Base-by-base conservation (phyloP, 2,329 filamentous ascomycete genomes). In the Chrysoporthe austroafricana region DNA sequence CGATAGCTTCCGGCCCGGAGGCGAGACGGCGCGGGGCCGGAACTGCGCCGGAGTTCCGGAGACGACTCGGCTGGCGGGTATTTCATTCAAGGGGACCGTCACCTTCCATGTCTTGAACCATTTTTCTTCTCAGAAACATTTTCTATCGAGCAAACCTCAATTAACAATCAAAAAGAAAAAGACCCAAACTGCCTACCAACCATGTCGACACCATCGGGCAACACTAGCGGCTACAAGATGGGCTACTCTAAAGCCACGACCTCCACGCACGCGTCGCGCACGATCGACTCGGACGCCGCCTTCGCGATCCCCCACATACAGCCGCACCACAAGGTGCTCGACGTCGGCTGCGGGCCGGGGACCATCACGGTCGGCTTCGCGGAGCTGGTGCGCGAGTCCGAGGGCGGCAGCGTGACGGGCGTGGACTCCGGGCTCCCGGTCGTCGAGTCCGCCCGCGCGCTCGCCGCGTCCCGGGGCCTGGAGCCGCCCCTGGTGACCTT, bases 281-380 rank as follows among this genome's bases (percentile, higher is more conserved):
- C 67, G 3, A 61, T 69, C 18, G 32, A 66, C 39, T 46, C 59
- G 6, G 67, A 69, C 18, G 67, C 64, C 54, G 42, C 54, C 60
- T 69, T 69, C 21, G 48, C 63, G 11, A 39, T 69, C 32, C 63
- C 56, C 18, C 44, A 65, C 34, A 43, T 65, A 18, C 59, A 44
- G 46, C 64, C 67, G 5, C 64, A 69, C 32, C 60, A 63, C 32
- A 62, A 32, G 43, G 43, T 68, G 18, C 42, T 69, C 4, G 67
- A 69, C 48, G 60, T 69, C 4, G 67, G 67, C 14, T 69, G 59
- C 42, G 67, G 67, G 7, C 67, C 67, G 7, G 67, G 67, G 1
- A 69, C 64, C 60, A 69, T 69, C 60, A 69, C 67, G 11, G 36
- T 61, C 18, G 67, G 67, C 2, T 66, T 69, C 3, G 63, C 63